Percentiles rank a stretch among this genome's conserved stretches.
Evolutionary conservation across 2,329 filamentous ascomycete species (phyloP).

Genomic region (Ophiostoma fasciatum): DNA sequence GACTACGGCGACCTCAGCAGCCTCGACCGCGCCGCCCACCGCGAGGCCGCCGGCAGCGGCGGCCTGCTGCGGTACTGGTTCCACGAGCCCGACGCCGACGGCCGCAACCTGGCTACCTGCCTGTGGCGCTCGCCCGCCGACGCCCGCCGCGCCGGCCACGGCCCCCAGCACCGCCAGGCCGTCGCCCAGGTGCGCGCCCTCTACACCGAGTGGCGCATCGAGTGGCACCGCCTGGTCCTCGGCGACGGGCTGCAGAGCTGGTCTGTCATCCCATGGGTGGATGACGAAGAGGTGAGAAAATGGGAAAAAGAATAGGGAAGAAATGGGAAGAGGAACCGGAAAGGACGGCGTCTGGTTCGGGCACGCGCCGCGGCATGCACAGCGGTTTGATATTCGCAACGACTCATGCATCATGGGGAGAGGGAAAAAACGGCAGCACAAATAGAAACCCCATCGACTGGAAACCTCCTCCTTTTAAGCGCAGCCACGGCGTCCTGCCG

Average conservation of each 20-base stretch:
- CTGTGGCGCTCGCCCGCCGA: slow-evolving; percentile 48
- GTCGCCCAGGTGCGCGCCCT: slow-evolving; percentile 48
- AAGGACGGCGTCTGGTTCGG: no score
- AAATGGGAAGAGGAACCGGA: background rate
- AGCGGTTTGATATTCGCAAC: no score
- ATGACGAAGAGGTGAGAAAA: background rate
- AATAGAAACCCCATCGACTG: no score
- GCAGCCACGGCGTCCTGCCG: no score
- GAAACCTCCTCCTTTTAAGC: no score
- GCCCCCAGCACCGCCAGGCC: slow-evolving; percentile 48
- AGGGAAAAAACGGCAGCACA: no score
- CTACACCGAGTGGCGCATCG: slow-evolving; percentile 55
- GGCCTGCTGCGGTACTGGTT: slow-evolving; percentile 90
- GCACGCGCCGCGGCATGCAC: no score
- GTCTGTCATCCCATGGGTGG: slow-evolving; percentile 44
- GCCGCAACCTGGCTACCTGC: slow-evolving; percentile 71
- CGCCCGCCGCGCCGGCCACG: slow-evolving; percentile 42
- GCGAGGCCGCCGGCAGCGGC: slow-evolving; percentile 64
- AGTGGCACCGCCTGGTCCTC: slow-evolving; percentile 54
- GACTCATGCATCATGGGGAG: no score
- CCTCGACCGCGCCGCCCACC: slow-evolving; percentile 65
- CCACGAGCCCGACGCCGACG: slow-evolving; percentile 51
- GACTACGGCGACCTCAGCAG: slow-evolving; percentile 53
- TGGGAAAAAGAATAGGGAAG: background rate
- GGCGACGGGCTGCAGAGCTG: slow-evolving; percentile 49